Base-by-base conservation (phyloP, 2,329 filamentous ascomycete genomes). In the Chaetomiaceae sp. region DNA sequence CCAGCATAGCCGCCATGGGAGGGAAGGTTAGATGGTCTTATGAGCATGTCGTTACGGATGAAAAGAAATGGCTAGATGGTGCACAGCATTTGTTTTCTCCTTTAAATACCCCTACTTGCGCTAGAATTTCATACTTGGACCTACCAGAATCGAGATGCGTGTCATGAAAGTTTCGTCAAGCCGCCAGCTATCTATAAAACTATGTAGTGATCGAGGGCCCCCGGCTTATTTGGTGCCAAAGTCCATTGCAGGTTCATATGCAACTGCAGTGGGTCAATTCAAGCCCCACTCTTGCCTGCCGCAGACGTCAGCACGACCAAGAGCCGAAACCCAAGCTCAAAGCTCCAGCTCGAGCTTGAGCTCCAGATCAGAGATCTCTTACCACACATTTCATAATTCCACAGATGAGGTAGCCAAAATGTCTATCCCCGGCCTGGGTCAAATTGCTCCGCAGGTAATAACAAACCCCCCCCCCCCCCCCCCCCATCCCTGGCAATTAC, bases 351-450 rank as follows among this genome's bases (percentile, higher is more conserved):
- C 33, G 18, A 36, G n/a, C n/a, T 36, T 6, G n/a, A 36, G 33
- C 33, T 36, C 16, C n/a, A 7, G 21, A 2, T 16, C n/a, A n/a
- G n/a, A n/a, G n/a, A n/a, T 18, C n/a, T 8, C 13, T 8, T 29
- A 27, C 4, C n/a, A 6, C 18, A 16, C 25, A 23, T 23, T 18
- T n/a, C 21, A 33, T 38, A 10, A 11, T 13, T 20, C 30, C 18
- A n/a, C 16, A 23, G 25, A 51, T 51, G 46, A 44, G 33, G 29
- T 50, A 44, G 23, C 18, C 27, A 48, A 32, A 10, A 61, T 61
- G 59, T 60, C 60, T 13, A 62, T 62, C 29, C 60, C 60, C 4
- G 60, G 60, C 25, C 48, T 62, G 10, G 60, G 60, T 18, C 57
- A 62, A 46, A 56, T 61, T 36, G 48, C 51, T 7, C 45, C 59